These are phyloP conservation scores for Alternaria triticina DNA, from an alignment of 2,329 filamentous ascomycete genomes.

Conservation along the genomic window DNA sequence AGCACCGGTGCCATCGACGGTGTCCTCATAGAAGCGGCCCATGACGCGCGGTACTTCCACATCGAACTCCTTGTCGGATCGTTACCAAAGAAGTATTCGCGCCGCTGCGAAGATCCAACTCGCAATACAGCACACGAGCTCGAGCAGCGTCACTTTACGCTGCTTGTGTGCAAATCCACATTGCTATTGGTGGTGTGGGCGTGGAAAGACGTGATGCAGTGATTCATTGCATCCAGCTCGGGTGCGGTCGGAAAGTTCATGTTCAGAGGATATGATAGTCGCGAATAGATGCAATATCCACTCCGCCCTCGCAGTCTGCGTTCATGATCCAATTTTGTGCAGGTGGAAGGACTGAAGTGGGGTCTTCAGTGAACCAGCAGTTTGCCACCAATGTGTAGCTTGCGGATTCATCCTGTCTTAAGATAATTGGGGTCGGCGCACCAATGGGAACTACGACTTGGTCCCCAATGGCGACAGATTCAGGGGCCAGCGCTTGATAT, in stretches of 20 bases:
- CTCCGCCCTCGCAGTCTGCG: background rate
- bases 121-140: constrained; percentile 30
- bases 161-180: constrained; percentile 52
- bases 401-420: background rate
- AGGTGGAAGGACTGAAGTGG: background rate
- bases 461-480: background rate
- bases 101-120: constrained; percentile 51
- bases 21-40: constrained; percentile 34
- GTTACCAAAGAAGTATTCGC: constrained; percentile 52
- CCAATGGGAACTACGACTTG: background rate
- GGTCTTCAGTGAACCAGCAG: background rate
- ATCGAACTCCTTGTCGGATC: constrained; percentile 48
- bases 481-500: background rate
- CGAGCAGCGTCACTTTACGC: constrained; percentile 51
- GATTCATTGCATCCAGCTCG: background rate
- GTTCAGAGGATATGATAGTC: background rate
- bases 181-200: constrained; percentile 36
- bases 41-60: constrained; percentile 27
- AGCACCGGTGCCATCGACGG: constrained; percentile 40
- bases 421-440: background rate
- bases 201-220: background rate
- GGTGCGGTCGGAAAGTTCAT: background rate
- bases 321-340: background rate
- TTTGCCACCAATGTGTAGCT: background rate
- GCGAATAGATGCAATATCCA: background rate